Evolutionary conservation across 2,329 filamentous ascomycete genomes (phyloP), one percentile per base, ranked within the genome.

Genomic region (Ophiostoma ulmi): DNA sequence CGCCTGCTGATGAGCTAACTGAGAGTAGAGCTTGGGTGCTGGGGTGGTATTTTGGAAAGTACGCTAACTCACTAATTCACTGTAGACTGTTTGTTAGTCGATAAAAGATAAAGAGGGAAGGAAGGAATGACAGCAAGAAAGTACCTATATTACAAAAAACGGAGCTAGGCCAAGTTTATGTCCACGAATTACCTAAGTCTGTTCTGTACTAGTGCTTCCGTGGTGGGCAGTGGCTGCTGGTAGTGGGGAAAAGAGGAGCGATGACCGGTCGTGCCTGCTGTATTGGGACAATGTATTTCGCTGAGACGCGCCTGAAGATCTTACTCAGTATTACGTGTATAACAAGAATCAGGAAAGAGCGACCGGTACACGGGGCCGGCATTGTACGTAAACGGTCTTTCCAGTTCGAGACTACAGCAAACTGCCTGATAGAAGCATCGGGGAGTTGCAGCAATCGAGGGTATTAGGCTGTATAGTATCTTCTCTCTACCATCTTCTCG

Each of bases 91-190:
- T 31, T 31, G 31, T 3, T 20, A 48, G 52, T 22, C 52, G 52
- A 58, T 58, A 58, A 26, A 58, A 26, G n/a, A 58, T 58, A 58
- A 58, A 64, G 55, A 26, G 31, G 55, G 55, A 26, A 61, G 55
- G 55, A 35, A 36, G 35, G 35, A 64, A 64, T 64, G 61, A 64
- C 61, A 26, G 10, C 20, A 20, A 55, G 17, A 58, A 58, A 31
- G 52, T 17, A 7, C 52, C n/a, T 31, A 31, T 31, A 31, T 3
- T 31, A 58, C 26, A 22, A 3, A 26, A 22, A 58, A 26, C 1
- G 22, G n/a, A 26, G 52, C 52, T 58, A 58, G 52, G 10, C 52
- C 52, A 3, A 22, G n/a, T 31, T 26, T 22, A 4, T 58, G 52
- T 17, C n/a, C 52, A 26, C 8, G 10, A 6, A 58, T 26, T 10